Evolutionary conservation across 768 basidiomycete genomes (phyloP).

Genomic region (Floccularia luteovirens): DNA sequence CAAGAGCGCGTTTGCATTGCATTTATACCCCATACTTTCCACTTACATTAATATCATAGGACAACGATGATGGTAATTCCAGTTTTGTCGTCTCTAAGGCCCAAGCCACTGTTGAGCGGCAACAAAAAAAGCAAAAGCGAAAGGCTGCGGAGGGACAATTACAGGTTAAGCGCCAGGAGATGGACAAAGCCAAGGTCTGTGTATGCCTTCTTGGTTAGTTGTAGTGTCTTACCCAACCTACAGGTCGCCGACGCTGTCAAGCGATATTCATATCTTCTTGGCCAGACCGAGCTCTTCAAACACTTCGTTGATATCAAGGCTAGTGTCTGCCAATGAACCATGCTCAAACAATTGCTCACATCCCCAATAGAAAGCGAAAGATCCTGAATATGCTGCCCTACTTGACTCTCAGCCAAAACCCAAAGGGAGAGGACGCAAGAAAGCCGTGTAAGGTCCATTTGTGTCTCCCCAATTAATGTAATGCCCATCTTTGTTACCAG

Average conservation of each 20-base stretch:
- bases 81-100: slow-evolving; percentile 17
- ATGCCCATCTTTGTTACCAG: slow-evolving; percentile 25
- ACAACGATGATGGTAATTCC: slow-evolving; percentile 5
- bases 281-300: slow-evolving; percentile 96
- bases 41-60: slow-evolving; percentile 1
- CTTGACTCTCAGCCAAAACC: slow-evolving; percentile 83
- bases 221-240: slow-evolving; percentile 9
- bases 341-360: slow-evolving; percentile 1
- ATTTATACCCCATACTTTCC: slow-evolving; percentile 5
- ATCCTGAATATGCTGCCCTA: slow-evolving; percentile 88
- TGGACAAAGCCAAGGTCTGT: slow-evolving; percentile 81
- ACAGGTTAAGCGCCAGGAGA: slow-evolving; percentile 64
- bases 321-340: slow-evolving; percentile 7
- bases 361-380: slow-evolving; percentile 61
- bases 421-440: slow-evolving; percentile 82
- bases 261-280: slow-evolving; percentile 94
- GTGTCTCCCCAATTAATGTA: neutral
- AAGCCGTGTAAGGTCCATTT: slow-evolving; percentile 47
- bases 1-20: slow-evolving; percentile 17
- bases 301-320: slow-evolving; percentile 98
- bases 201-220: neutral
- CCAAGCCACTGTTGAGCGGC: slow-evolving; percentile 19
- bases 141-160: slow-evolving; percentile 68
- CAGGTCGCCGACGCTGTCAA: slow-evolving; percentile 93
- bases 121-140: slow-evolving; percentile 38